Conservation (phyloP, 345 rosid species). For the Citrus mangshanensis region DNA sequence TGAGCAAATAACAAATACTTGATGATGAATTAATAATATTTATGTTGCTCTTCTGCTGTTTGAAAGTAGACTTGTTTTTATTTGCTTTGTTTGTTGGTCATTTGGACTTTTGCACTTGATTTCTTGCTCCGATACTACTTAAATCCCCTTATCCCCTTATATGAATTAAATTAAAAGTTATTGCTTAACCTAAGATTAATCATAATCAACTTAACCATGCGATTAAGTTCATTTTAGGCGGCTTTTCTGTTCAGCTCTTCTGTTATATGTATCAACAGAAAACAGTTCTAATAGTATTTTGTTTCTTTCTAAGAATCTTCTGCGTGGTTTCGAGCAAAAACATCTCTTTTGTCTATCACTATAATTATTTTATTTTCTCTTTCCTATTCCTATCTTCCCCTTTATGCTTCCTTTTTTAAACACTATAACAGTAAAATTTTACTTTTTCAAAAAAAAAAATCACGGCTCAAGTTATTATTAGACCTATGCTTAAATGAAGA, state of each 20-base stretch:
- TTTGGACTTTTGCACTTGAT: constrained; percentile 3
- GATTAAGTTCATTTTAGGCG: background rate
- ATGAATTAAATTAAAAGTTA: background rate
- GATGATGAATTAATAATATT: background rate
- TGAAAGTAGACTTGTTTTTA: background rate
- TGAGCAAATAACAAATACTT: background rate
- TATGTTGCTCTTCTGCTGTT: background rate
- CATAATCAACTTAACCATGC: background rate
- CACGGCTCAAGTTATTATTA: background rate
- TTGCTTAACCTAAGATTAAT: background rate
- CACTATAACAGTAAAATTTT: background rate
- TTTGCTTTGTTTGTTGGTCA: background rate
- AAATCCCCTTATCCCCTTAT: background rate
- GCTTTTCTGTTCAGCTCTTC: background rate
- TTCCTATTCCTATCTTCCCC: background rate
- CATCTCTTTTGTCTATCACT: background rate
- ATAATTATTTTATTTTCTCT: too few relatives aligned
- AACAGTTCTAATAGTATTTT: background rate
- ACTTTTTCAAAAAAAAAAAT: too few relatives aligned
- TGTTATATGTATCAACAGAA: background rate
- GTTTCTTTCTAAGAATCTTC: background rate
- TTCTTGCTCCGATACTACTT: background rate
- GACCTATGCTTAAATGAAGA: too few relatives aligned
- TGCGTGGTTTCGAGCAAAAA: background rate
- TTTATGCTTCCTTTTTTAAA: background rate